Conservation (phyloP, 192 early-diverging fungal genomes). For the Diversispora eburnea region DNA sequence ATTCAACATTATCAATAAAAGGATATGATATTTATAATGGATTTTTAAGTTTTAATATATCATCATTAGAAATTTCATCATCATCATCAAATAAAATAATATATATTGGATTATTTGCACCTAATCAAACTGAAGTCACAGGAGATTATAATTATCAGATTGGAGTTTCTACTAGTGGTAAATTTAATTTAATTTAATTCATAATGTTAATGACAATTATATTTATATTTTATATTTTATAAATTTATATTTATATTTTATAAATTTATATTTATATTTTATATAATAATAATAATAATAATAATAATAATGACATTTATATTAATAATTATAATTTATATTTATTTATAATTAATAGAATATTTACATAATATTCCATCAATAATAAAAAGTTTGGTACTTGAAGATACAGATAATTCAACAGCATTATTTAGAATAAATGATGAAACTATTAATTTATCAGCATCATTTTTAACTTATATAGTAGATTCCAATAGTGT, state of each 20-base stretch:
- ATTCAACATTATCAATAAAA: no score
- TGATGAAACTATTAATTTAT: conserved; percentile 27
- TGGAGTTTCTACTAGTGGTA: conserved; percentile 18
- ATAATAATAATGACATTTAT: no score
- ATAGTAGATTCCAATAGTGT: conserved; percentile 25
- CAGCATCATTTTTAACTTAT: conserved; percentile 34
- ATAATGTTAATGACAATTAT: not conserved
- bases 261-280: not conserved
- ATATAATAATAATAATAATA: not conserved
- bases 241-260: not conserved
- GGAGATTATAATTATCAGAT: conserved; percentile 18
- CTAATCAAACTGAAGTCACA: not conserved
- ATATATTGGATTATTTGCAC: not conserved
- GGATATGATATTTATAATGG: no score
- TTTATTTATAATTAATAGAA: not conserved
- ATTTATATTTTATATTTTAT: not conserved
- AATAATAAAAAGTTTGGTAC: conserved; percentile 18
- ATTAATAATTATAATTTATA: not conserved
- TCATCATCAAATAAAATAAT: not conserved
- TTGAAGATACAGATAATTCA: conserved; percentile 40
- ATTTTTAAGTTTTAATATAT: no score
- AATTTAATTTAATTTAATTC: no score
- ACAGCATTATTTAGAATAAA: conserved; percentile 28
- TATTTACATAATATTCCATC: not conserved
- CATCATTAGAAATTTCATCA: no score